These are phyloP conservation scores for Rutstroemia sydowiana DNA, from an alignment of 2,329 filamentous ascomycete species.

Conservation along the genomic window DNA sequence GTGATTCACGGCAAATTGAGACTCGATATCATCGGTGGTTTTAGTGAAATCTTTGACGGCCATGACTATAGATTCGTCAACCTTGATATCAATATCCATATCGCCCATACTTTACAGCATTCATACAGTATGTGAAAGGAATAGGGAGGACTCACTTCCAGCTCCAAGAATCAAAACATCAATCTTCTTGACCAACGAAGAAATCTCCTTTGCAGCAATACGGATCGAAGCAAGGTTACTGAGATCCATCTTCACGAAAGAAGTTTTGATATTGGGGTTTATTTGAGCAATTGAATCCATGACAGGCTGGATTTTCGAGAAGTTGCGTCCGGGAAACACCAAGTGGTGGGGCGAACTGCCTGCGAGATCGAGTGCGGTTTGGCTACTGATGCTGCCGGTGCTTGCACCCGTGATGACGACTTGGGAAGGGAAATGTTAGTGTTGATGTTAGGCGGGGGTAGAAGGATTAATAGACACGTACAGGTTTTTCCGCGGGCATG, in stretches of 20 bases:
- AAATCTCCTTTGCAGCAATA: slow-evolving; percentile 11
- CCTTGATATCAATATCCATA: background rate
- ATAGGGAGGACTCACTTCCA: slow-evolving; percentile 12
- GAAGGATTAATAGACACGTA: background rate
- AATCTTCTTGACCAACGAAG: slow-evolving; percentile 32
- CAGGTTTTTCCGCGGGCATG: slow-evolving; percentile 13
- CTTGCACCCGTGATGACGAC: slow-evolving; percentile 17
- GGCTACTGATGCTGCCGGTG: slow-evolving; percentile 15
- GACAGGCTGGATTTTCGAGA: slow-evolving; percentile 18
- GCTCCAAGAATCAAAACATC: slow-evolving; percentile 39
- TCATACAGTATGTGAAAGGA: no score
- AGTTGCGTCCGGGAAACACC: slow-evolving; percentile 17
- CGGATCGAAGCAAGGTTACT: slow-evolving; percentile 30
- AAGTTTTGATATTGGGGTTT: slow-evolving; percentile 8
- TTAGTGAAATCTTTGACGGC: slow-evolving; percentile 24
- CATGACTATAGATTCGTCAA: slow-evolving; percentile 29
- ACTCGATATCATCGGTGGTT: slow-evolving; percentile 40
- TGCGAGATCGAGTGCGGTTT: slow-evolving; percentile 20
- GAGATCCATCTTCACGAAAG: slow-evolving; percentile 29
- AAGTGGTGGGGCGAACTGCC: slow-evolving; percentile 14
- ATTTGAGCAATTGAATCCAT: slow-evolving; percentile 15
- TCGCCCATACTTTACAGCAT: no score
- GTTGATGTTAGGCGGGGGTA: background rate
- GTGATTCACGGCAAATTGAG: slow-evolving; percentile 46
- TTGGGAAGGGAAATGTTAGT: no score